phyloP scores from a whole-genome alignment of 2,329 filamentous ascomycete species.

The Monosporascus sp. region DNA sequence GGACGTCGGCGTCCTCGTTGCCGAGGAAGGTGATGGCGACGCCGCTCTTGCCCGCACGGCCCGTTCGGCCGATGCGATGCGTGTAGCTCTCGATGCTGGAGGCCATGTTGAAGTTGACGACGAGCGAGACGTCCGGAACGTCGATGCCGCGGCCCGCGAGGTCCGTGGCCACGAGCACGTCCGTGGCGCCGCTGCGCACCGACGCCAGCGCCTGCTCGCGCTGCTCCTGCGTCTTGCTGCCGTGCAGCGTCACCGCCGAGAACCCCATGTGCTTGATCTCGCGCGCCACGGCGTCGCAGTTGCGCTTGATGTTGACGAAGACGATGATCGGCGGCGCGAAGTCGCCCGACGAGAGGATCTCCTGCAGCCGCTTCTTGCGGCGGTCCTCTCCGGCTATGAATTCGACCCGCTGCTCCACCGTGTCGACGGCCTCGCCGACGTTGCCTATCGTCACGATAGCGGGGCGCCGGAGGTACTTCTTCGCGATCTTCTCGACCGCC shows the following conservation, averaged over 20 bases:
- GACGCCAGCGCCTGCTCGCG: slow-evolving; percentile 85
- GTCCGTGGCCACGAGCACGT: slow-evolving; percentile 93
- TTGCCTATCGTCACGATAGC: slow-evolving; percentile 95
- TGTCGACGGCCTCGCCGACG: slow-evolving; percentile 91
- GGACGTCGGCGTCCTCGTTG: slow-evolving; percentile 79
- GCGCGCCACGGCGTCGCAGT: slow-evolving; percentile 89
- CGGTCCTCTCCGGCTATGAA: slow-evolving; percentile 88
- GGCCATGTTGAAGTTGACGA: slow-evolving; percentile 99
- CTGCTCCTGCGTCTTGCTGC: slow-evolving; percentile 96
- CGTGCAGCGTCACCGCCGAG: slow-evolving; percentile 84
- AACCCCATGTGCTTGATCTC: slow-evolving; percentile 95
- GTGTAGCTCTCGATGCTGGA: slow-evolving; percentile 90
- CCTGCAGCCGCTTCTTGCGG: slow-evolving; percentile 89
- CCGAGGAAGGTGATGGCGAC: slow-evolving; percentile 94
- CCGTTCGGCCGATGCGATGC: slow-evolving; percentile 92
- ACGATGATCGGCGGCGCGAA: slow-evolving; percentile 92
- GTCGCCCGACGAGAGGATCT: slow-evolving; percentile 76
- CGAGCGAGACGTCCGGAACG: slow-evolving; percentile 86
- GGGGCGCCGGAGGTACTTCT: slow-evolving; percentile 88
- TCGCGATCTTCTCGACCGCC: slow-evolving; percentile 89
- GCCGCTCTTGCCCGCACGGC: slow-evolving; percentile 95
- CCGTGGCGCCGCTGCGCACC: slow-evolving; percentile 73
- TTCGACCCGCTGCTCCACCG: slow-evolving; percentile 95
- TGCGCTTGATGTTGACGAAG: slow-evolving; percentile 99
- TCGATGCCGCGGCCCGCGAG: slow-evolving; percentile 96